Evolutionary conservation across 116 monocot species (phyloP).

Genomic region (Zostera marina): DNA sequence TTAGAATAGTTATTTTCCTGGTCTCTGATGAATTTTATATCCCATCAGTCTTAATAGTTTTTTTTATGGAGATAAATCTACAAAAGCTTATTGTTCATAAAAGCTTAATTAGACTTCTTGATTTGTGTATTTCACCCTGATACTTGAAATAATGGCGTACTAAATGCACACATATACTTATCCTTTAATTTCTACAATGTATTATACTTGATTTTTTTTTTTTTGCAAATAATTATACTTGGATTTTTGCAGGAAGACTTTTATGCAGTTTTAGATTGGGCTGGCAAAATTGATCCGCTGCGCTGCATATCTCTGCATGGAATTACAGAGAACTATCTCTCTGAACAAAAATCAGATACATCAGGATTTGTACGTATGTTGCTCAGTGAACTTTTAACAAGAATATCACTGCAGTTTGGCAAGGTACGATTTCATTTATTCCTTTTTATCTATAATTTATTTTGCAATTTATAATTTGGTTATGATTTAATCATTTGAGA

Average conservation of each 20-base stretch:
- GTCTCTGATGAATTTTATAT: too few relatives aligned
- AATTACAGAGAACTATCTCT: conserved; percentile 90
- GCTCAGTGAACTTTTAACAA: conserved; percentile 78
- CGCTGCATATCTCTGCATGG: conserved; percentile 99
- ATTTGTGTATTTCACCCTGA: too few relatives aligned
- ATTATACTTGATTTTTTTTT: neutral
- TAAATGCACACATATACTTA: neutral
- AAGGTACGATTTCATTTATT: conserved; percentile 11
- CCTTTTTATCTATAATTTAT: neutral
- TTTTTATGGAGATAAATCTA: too few relatives aligned
- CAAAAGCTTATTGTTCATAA: too few relatives aligned
- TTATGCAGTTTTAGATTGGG: conserved; percentile 93
- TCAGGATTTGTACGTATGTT: conserved; percentile 91
- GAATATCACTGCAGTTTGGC: conserved; percentile 68
- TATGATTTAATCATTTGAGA: neutral
- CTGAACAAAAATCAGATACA: conserved; percentile 97
- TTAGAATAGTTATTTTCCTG: too few relatives aligned
- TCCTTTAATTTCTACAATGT: neutral
- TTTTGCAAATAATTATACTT: neutral
- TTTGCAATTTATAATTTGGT: neutral
- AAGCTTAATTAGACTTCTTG: too few relatives aligned
- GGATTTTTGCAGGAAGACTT: conserved; percentile 74
- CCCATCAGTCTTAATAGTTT: too few relatives aligned
- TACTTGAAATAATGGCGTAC: too few relatives aligned
- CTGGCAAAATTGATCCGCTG: conserved; percentile 86